Percentiles rank a stretch among this genome's conserved stretches.
Evolutionary conservation across 805 yeast genomes (phyloP).

Genomic region (Ogataea siamensis): DNA sequence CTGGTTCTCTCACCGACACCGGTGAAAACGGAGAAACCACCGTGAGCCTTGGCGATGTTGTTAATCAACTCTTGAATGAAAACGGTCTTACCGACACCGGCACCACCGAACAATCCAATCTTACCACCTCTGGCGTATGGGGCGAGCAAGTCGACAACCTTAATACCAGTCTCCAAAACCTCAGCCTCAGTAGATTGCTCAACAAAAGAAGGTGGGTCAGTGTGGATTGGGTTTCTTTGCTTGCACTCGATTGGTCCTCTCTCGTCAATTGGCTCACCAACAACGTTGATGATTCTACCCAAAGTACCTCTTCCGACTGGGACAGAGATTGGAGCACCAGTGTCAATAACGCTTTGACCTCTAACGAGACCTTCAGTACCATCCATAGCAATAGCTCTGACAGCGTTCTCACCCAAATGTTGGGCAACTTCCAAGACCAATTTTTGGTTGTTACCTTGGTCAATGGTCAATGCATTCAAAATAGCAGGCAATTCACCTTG

Average conservation of each 20-base stretch:
- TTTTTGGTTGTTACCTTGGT: slow-evolving; percentile 56
- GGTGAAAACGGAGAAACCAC: slow-evolving; percentile 99
- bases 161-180: slow-evolving; percentile 98
- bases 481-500: slow-evolving; percentile 97
- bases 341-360: slow-evolving; percentile 88
- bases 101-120: slow-evolving; percentile 99
- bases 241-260: slow-evolving; percentile 96
- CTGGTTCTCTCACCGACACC: slow-evolving; percentile 99
- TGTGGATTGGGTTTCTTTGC: slow-evolving; percentile 96
- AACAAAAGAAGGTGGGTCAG: slow-evolving; percentile 94
- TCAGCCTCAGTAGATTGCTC: slow-evolving; percentile 98
- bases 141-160: slow-evolving; percentile 98
- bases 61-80: slow-evolving; percentile 99
- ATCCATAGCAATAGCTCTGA: slow-evolving; percentile 99
- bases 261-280: slow-evolving; percentile 99
- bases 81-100: slow-evolving; percentile 99
- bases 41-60: slow-evolving; percentile 99
- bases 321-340: slow-evolving; percentile 98
- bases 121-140: slow-evolving; percentile 99
- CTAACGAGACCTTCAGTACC: slow-evolving; percentile 99
- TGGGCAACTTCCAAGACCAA: slow-evolving; percentile 98
- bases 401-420: slow-evolving; percentile 99
- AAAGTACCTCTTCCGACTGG: slow-evolving; percentile 99
- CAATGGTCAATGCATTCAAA: slow-evolving; percentile 91
- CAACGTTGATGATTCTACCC: slow-evolving; percentile 97